phyloP scores from a whole-genome alignment of 768 basidiomycete genomes.

The Mycena polygramma region DNA sequence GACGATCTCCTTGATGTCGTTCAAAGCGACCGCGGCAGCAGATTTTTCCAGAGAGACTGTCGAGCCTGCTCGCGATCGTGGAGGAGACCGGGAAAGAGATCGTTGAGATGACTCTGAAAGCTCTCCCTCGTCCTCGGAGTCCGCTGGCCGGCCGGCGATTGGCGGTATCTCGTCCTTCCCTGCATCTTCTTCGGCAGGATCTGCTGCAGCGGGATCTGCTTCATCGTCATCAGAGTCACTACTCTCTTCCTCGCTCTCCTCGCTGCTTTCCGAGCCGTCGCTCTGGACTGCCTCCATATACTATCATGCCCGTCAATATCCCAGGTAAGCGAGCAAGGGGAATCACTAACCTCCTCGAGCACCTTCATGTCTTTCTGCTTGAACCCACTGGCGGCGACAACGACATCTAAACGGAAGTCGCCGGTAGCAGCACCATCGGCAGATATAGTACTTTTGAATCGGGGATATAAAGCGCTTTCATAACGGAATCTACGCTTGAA shows the following conservation, averaged over 20 bases:
- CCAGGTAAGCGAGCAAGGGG: slow-evolving; percentile 6
- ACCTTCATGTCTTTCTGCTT: slow-evolving; percentile 84
- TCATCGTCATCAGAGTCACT: slow-evolving; percentile 47
- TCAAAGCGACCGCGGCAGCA: slow-evolving; percentile 55
- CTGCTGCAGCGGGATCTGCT: slow-evolving; percentile 40
- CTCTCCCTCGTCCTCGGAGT: slow-evolving; percentile 45
- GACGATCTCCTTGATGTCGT: slow-evolving; percentile 71
- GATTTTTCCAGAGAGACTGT: slow-evolving; percentile 56
- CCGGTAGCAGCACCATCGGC: slow-evolving; percentile 57
- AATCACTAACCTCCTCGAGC: slow-evolving; percentile 81
- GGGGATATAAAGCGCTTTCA: slow-evolving; percentile 90
- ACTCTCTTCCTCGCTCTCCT: slow-evolving; percentile 53
- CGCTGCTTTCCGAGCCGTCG: slow-evolving; percentile 54
- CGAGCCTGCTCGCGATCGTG: slow-evolving; percentile 62
- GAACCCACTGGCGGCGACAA: slow-evolving; percentile 96
- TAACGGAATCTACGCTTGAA: slow-evolving; percentile 93
- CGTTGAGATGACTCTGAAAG: slow-evolving; percentile 46
- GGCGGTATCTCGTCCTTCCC: slow-evolving; percentile 1
- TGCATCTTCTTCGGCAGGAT: slow-evolving; percentile 19
- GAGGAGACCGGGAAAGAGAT: slow-evolving; percentile 63
- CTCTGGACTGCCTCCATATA: slow-evolving; percentile 72
- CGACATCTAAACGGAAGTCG: slow-evolving; percentile 87
- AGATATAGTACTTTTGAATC: slow-evolving; percentile 76
- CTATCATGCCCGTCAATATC: slow-evolving; percentile 51
- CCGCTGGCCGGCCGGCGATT: slow-evolving; percentile 26